Conservation (phyloP, 331 rosid species). For the Malus hybrid region DNA sequence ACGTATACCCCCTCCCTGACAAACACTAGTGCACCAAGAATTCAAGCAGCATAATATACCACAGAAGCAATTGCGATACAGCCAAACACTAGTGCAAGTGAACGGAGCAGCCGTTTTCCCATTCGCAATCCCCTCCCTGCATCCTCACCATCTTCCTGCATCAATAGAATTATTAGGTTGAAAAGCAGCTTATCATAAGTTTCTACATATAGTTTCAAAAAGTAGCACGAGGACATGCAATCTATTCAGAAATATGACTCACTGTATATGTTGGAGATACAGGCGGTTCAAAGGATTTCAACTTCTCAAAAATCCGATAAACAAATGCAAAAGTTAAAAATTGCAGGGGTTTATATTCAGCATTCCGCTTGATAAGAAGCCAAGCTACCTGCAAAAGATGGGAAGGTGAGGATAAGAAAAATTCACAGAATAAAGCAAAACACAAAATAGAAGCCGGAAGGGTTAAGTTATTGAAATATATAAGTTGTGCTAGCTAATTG, state of each 20-base stretch:
- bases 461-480: background rate
- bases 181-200: background rate
- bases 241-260: slow-evolving; percentile 23
- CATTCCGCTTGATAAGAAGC: slow-evolving; percentile 57
- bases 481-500: background rate
- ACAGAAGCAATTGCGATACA: slow-evolving; percentile 76
- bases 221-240: background rate
- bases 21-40: slow-evolving; percentile 12
- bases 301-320: slow-evolving; percentile 93
- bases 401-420: slow-evolving; percentile 8
- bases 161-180: slow-evolving; percentile 20
- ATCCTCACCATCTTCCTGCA: slow-evolving; percentile 96
- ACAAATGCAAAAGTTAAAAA: slow-evolving; percentile 88
- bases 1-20: background rate
- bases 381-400: slow-evolving; percentile 71
- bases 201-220: slow-evolving; percentile 16
- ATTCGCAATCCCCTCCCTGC: slow-evolving; percentile 80
- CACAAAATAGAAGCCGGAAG: background rate
- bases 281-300: slow-evolving; percentile 75
- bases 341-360: slow-evolving; percentile 89
- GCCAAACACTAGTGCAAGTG: slow-evolving; percentile 87
- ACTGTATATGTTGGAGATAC: slow-evolving; percentile 57
- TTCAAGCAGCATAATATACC: slow-evolving; percentile 40
- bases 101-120: slow-evolving; percentile 87
- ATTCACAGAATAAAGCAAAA: slow-evolving; percentile 11